Base-by-base conservation (phyloP, 2,329 filamentous ascomycete genomes). In the Xylaria polymorpha region DNA sequence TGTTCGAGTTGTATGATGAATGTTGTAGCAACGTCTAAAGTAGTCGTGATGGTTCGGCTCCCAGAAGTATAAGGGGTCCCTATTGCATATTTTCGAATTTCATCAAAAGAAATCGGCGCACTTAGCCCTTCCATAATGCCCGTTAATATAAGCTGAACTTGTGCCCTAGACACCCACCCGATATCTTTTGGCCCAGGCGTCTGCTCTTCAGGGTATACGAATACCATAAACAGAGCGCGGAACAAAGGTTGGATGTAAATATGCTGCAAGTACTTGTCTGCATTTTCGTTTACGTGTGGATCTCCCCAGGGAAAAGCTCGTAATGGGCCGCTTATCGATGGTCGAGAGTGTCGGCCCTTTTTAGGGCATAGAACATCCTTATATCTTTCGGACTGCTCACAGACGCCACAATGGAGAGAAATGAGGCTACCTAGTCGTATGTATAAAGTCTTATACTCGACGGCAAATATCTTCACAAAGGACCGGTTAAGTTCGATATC, bases 61-160 rank as follows among this genome's bases (percentile, higher is more conserved):
- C 50, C 59, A 66, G 51, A 41, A 51, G n/a, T n/a, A n/a, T n/a
- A n/a, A n/a, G n/a, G n/a, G n/a, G 41, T 29, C 22, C 53, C 50
- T 46, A 9, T 50, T n/a, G 58, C 32, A 43, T 50, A 32, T 43
- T 62, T 50, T 15, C 12, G 59, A 39, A 63, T 41, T 51, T 63
- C 53, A 43, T 64, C 53, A 20, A 59, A 64, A 22, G 20, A 57
- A 53, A 67, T 63, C 10, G 60, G 59, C 14, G 59, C 43, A 46
- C 60, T 67, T 41, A 64, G 43, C 39, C 60, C 59, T 20, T 67
- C 53, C n/a, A 51, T 58, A n/a, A 58, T 53, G 29, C 59, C 59
- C 41, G 35, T 66, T 14, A 66, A 46, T 22, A 57, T 22, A 3
- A 62, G 50, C 57, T 56, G 48, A 56, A 57, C 39, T 9, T 66